Evolutionary conservation across 306 rosid genomes (phyloP).

Genomic region (Rosa persica): DNA sequence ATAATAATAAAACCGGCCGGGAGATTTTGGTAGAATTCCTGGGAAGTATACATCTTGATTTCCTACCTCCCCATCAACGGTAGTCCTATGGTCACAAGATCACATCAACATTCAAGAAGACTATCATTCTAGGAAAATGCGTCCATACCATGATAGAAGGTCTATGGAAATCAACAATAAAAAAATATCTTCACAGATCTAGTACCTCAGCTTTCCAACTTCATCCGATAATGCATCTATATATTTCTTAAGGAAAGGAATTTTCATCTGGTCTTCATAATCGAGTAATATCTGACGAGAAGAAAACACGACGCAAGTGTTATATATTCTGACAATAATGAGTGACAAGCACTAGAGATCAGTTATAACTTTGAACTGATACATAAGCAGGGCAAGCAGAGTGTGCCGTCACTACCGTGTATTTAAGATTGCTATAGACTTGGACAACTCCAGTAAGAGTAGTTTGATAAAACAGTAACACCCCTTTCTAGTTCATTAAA

Average conservation of each 20-base stretch:
- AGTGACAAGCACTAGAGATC: neutral
- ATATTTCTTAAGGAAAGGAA: constrained; percentile 51
- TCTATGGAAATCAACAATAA: neutral
- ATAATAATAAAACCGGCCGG: constrained; percentile 72
- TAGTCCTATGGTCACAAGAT: constrained; percentile 39
- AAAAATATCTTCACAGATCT: constrained; percentile 11
- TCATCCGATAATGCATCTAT: constrained; percentile 58
- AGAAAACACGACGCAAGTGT: neutral
- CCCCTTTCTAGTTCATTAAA: neutral
- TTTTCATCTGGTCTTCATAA: constrained; percentile 76
- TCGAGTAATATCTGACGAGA: constrained; percentile 67
- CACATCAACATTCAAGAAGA: neutral
- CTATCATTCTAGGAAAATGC: neutral
- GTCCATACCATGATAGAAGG: neutral
- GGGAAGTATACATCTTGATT: constrained; percentile 71
- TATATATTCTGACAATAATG: neutral
- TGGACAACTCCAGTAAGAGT: no score
- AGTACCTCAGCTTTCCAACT: constrained; percentile 53
- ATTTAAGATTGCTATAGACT: no score
- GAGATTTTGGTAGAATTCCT: constrained; percentile 67
- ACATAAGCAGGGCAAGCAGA: no score
- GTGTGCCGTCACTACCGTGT: no score
- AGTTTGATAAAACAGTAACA: no score
- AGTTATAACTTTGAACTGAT: neutral
- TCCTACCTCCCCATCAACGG: constrained; percentile 58